Conservation (phyloP, 2,329 filamentous ascomycete species). For the Nothophoma quercina region DNA sequence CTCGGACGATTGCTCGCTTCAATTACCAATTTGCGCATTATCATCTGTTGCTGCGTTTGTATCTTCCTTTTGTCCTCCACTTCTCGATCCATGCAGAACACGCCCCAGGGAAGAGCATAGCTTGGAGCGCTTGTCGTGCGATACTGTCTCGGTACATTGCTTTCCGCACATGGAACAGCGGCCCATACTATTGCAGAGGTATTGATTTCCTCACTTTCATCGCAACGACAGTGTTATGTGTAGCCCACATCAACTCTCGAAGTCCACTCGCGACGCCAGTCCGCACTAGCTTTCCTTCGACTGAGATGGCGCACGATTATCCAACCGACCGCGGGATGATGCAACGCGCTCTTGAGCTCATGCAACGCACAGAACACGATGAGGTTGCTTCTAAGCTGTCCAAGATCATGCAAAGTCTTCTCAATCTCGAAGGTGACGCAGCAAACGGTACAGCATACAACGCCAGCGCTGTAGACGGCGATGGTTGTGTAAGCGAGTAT, state of each 20-base stretch:
- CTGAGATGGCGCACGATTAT: slow-evolving; percentile 23
- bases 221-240: slow-evolving; percentile 26
- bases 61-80: slow-evolving; percentile 28
- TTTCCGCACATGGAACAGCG: slow-evolving; percentile 19
- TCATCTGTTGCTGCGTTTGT: slow-evolving; percentile 25
- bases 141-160: slow-evolving; percentile 23
- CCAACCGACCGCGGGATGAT: slow-evolving; percentile 28
- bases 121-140: slow-evolving; percentile 24
- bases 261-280: not conserved
- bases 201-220: slow-evolving; percentile 31
- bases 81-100: not conserved
- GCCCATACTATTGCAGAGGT: slow-evolving; percentile 19
- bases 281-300: too few relatives aligned
- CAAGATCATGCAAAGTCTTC: slow-evolving; percentile 20
- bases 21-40: slow-evolving; percentile 25
- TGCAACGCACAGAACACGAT: slow-evolving; percentile 17
- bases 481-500: slow-evolving; percentile 27
- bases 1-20: slow-evolving; percentile 6
- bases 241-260: slow-evolving; percentile 28
- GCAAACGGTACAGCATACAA: slow-evolving; percentile 15
- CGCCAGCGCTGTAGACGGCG: slow-evolving; percentile 24
- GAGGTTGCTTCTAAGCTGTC: slow-evolving; percentile 21
- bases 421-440: slow-evolving; percentile 25
- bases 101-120: slow-evolving; percentile 18
- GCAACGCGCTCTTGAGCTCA: slow-evolving; percentile 18